These are phyloP conservation scores for Allantophomopsis lycopodina DNA, from an alignment of 2,329 filamentous ascomycete species.

Conservation along the genomic window DNA sequence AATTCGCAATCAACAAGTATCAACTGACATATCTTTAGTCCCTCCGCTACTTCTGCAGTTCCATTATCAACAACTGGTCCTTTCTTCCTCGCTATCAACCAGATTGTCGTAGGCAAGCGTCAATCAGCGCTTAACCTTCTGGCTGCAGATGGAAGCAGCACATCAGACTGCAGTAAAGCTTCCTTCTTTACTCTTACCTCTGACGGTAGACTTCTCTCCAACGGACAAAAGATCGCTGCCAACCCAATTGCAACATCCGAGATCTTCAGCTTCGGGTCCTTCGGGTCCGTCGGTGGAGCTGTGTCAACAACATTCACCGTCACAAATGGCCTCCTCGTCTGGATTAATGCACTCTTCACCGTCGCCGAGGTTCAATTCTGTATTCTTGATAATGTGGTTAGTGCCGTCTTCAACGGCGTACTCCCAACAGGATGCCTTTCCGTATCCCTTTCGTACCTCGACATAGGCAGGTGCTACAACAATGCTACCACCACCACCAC, in stretches of 20 bases:
- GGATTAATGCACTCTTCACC: background rate
- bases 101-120: background rate
- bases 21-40: no score
- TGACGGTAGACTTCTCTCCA: background rate
- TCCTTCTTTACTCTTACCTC: background rate
- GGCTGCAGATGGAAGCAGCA: background rate
- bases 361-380: background rate
- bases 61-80: background rate
- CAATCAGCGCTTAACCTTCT: background rate
- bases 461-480: background rate
- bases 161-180: background rate
- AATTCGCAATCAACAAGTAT: no score
- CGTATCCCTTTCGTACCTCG: background rate
- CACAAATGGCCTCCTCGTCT: background rate
- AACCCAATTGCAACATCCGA: background rate
- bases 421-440: background rate
- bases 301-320: background rate
- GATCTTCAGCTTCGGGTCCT: background rate
- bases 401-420: background rate
- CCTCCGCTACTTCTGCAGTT: no score
- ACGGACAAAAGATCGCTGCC: background rate
- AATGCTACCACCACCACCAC: no score
- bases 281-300: background rate
- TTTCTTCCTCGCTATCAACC: background rate
- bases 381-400: background rate